Base-by-base conservation (phyloP, 495 filamentous ascomycete species). In the Neurospora discreta region DNA sequence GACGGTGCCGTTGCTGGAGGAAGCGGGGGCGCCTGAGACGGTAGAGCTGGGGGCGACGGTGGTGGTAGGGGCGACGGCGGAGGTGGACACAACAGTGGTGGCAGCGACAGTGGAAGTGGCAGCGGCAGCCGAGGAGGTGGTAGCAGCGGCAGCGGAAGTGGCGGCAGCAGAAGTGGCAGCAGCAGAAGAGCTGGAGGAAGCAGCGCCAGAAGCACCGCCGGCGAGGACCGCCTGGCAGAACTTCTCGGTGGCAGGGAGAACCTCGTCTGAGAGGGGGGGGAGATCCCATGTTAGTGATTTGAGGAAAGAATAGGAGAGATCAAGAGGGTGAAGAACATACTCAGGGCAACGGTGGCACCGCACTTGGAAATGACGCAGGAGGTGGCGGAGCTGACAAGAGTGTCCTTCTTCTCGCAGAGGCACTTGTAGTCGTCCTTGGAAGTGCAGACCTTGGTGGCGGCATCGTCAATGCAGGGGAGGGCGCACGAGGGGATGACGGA, bases 391-490 rank as follows among this genome's bases (percentile, higher is more conserved):
- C 69, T 10, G 26, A 76, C 76, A 52, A 85, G 72, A 39, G 73
- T 52, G 39, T 78, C 74, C 46, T 78, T 74, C 73, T 83, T 77
- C 41, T 68, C 69, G 78, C 85, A 87, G 73, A 83, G 79, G 78
- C 85, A 86, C 46, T 74, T 58, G 74, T 79, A 80, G 78, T 86
- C 84, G 70, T 43, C 38, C 26, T 41, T 72, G 77, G 84, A 85
- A 43, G 72, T 77, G 39, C 82, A 82, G 69, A 78, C 71, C 46
- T 74, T 44, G 41, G 46, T 71, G 68, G 83, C 77, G 58, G 80
- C 76, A 5, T 72, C 39, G 68, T 44, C 70, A 74, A 87, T 83
- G 76, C 83, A 85, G 13, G 73, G 52, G 3, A 75, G 75, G 16
- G 81, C 80, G 77, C 85, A 86, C 9, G 72, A 18, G 71, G 84